Base-by-base conservation (phyloP, 176 grass and related monocot species). In the Phyllostachys edulis region DNA sequence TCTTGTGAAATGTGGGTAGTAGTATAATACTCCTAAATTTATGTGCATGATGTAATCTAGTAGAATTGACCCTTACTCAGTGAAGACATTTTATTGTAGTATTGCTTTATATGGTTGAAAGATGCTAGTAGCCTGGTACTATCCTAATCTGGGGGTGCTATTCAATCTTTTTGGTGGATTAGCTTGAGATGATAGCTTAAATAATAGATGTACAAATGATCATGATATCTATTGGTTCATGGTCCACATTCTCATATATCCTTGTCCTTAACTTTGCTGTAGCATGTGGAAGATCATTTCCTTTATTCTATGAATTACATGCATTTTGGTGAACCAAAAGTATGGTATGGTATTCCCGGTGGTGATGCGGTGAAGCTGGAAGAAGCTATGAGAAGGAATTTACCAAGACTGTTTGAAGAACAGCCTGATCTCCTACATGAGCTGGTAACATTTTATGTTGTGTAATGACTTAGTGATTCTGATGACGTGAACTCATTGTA, bases 201-300 rank as follows among this genome's bases (percentile, higher is more conserved):
- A 84, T 74, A 51, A n/a, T 42, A 45, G 18, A 13, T 23, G n/a
- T 54, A 49, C 39, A 57, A 38, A 29, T 84, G 16, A 24, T 69
- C 39, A n/a, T 59, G 45, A 18, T 44, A 85, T 66, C 15, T 70
- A n/a, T 65, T 82, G 29, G 29, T 69, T 82, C 32, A 51, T 14
- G 36, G 47, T 47, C 7, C 13, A 50, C 6, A 4, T 64, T 85
- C 77, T 76, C 67, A 78, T 68, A 16, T 90, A 59, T 75, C 21
- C 34, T 60, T 26, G 40, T 59, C 34, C 29, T 29, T 29, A 29
- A 29, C 23, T 80, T 80, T 38, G 4, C 40, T 92, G 80, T 88
- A 98, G 96, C 96, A 98, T 79, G 96, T 98, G 39, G 93, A 98
- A 93, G 96, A 98, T 79, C 96, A 98, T 81, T 92, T 94, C 84